These are phyloP conservation scores for Fraxinus angustifolia DNA, from an alignment of 305 asterid species.

Conservation along the genomic window DNA sequence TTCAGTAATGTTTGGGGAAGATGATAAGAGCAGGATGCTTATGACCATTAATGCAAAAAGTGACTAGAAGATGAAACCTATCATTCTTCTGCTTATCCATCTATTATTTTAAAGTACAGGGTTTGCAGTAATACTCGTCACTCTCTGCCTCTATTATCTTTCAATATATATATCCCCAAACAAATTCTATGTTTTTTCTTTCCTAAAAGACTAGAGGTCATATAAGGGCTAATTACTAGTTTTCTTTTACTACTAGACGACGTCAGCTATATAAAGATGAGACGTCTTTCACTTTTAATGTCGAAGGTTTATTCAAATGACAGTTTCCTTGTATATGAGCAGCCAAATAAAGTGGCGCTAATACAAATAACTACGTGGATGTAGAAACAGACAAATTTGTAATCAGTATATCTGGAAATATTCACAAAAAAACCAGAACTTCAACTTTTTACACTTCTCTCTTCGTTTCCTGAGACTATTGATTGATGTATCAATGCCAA, in stretches of 20 bases:
- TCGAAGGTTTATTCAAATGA: neutral
- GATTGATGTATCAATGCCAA: neutral
- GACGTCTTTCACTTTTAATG: neutral
- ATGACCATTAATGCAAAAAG: conserved; percentile 5
- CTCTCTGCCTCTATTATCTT: neutral
- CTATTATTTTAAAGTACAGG: neutral
- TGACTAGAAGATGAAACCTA: neutral
- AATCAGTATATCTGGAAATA: neutral
- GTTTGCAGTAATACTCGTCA: neutral
- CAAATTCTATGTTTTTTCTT: neutral
- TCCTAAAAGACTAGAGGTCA: neutral
- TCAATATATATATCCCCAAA: neutral
- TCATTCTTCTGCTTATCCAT: neutral
- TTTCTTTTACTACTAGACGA: neutral
- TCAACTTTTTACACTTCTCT: neutral
- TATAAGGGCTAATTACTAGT: neutral
- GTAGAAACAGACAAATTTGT: neutral
- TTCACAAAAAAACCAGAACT: neutral
- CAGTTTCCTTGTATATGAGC: neutral
- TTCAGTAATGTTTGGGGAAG: neutral
- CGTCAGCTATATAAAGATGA: neutral
- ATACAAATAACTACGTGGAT: neutral
- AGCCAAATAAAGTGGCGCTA: neutral
- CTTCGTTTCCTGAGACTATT: neutral
- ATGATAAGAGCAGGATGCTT: conserved; percentile 8